Percentiles rank a stretch among this genome's conserved stretches.
phyloP scores from a whole-genome alignment of 305 asterid genomes.

The Ilex paraguariensis region DNA sequence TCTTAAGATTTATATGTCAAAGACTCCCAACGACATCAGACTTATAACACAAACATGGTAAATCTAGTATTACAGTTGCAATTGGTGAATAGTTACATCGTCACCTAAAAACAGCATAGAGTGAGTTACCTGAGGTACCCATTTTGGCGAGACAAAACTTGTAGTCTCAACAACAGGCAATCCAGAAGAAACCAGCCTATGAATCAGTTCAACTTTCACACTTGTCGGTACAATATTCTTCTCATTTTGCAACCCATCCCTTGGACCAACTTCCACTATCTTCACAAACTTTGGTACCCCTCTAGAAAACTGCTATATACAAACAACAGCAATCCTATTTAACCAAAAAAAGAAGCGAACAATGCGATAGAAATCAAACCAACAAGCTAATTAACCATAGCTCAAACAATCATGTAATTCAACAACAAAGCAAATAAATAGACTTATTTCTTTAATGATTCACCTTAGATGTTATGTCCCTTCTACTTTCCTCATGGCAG shows the following conservation, averaged over 20 bases:
- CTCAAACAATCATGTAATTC: too few relatives aligned
- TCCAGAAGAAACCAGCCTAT: constrained; percentile 70
- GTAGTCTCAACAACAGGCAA: constrained; percentile 92
- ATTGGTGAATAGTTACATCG: too few relatives aligned
- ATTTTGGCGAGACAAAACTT: constrained; percentile 94
- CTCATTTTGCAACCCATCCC: constrained; percentile 96
- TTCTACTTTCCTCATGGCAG: constrained; percentile 27
- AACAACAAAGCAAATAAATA: neutral
- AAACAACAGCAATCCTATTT: constrained; percentile 5
- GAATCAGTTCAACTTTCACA: constrained; percentile 70
- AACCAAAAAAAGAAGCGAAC: constrained; percentile 5
- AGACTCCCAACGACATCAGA: neutral
- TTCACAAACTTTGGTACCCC: constrained; percentile 72
- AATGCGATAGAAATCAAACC: neutral
- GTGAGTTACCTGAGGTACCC: constrained; percentile 94
- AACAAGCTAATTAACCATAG: neutral
- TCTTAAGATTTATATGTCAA: neutral
- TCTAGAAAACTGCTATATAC: constrained; percentile 49
- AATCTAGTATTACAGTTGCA: too few relatives aligned
- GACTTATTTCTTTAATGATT: neutral
- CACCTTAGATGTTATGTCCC: constrained; percentile 44
- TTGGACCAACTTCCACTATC: constrained; percentile 95
- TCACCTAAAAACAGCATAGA: neutral
- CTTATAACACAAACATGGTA: too few relatives aligned
- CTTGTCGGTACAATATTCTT: constrained; percentile 73